Conservation (phyloP, 2,329 filamentous ascomycete species). For the Pseudogymnoascus sp. region DNA sequence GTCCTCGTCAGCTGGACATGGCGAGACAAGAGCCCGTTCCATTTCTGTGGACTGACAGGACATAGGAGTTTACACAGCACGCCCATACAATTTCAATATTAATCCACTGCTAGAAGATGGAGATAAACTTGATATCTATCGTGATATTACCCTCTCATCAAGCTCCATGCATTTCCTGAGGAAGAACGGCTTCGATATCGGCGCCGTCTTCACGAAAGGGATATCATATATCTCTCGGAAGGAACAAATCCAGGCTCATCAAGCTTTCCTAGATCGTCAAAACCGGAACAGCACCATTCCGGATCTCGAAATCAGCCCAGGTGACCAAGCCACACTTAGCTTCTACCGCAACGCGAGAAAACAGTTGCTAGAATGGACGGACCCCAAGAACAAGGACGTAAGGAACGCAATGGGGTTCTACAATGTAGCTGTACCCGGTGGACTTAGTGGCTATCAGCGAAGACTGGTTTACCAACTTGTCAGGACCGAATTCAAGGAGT, state of each 20-base stretch:
- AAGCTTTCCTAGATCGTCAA: constrained; percentile 24
- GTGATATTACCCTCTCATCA: constrained; percentile 41
- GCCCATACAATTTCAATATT: constrained; percentile 58
- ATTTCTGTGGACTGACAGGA: constrained; percentile 9
- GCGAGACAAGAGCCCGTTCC: background rate
- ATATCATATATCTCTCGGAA: constrained; percentile 54
- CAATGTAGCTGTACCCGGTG: constrained; percentile 35
- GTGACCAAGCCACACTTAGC: constrained; percentile 18
- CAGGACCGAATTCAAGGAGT: constrained; percentile 47
- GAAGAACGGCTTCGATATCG: constrained; percentile 49
- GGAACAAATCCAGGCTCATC: constrained; percentile 43
- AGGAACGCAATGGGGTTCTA: constrained; percentile 30
- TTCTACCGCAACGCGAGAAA: constrained; percentile 21
- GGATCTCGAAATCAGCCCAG: constrained; percentile 19
- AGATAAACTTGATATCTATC: constrained; percentile 46
- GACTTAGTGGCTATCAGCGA: constrained; percentile 52
- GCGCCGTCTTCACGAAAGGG: constrained; percentile 45
- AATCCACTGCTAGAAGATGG: constrained; percentile 43
- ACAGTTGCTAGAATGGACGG: background rate
- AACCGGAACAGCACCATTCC: constrained; percentile 20
- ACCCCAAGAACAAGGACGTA: background rate
- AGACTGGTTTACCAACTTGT: constrained; percentile 58
- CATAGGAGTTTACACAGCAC: constrained; percentile 44
- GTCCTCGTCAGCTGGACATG: constrained; percentile 6
- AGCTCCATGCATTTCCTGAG: constrained; percentile 53